These are phyloP conservation scores for Canavalia gladiata DNA, from an alignment of 306 rosid genomes.

Conservation along the genomic window DNA sequence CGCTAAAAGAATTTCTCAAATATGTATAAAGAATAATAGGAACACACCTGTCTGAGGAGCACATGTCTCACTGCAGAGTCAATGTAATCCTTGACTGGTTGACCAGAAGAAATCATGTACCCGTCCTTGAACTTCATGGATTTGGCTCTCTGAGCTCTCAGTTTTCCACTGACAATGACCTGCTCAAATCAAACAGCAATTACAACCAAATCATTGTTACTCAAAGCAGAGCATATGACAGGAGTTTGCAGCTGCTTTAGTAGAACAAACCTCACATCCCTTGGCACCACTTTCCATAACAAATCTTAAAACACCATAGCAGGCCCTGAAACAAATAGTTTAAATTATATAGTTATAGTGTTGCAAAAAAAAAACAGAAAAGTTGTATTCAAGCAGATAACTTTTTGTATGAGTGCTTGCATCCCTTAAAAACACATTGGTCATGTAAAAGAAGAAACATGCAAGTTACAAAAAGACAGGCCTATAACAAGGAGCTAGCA, in stretches of 20 bases:
- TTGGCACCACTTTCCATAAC: slow-evolving; percentile 34
- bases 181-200: not conserved
- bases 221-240: not conserved
- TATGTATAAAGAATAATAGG: not conserved
- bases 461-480: not conserved
- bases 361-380: not conserved
- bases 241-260: too few relatives aligned
- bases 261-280: slow-evolving; percentile 17
- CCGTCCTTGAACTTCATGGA: slow-evolving; percentile 37
- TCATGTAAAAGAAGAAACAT: not conserved
- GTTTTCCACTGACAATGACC: slow-evolving; percentile 23
- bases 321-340: slow-evolving; percentile 4
- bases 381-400: too few relatives aligned
- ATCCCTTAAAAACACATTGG: not conserved
- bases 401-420: too few relatives aligned
- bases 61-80: slow-evolving; percentile 29
- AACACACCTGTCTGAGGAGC: slow-evolving; percentile 21
- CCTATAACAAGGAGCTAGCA: not conserved
- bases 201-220: not conserved
- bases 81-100: slow-evolving; percentile 29
- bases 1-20: too few relatives aligned
- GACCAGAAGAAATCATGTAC: slow-evolving; percentile 22
- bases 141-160: slow-evolving; percentile 30
- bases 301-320: slow-evolving; percentile 32
- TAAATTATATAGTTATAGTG: not conserved